Evolutionary conservation across 106 monocot genomes (phyloP), one percentile per base, ranked within the genome.

Genomic region (Dendrobium huoshanense): DNA sequence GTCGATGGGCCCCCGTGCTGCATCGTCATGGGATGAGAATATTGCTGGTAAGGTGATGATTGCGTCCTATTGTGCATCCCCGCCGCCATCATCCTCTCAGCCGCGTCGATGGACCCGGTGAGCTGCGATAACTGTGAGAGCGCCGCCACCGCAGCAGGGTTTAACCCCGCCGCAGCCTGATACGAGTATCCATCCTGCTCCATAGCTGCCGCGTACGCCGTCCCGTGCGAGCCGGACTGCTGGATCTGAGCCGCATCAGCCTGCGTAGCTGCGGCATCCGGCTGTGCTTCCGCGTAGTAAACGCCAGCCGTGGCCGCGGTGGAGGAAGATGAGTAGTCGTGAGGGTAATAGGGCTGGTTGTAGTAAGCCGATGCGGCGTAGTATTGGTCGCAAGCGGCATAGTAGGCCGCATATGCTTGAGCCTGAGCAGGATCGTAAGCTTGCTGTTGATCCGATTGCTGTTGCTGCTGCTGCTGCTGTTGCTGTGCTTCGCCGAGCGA

Each of bases 81-180:
- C 17, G 67, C 45, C 67, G 67, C 45, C 77, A 61, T 77, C 22
- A 61, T 42, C 65, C 82, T 75, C 82, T 82, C 82, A 19, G 76
- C 64, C 5, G 82, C 82, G 67, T 75, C 79, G 61, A 84, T 84
- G 22, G 31, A 41, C 37, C 74, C 84, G 3, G 84, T 73, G 48
- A 84, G 79, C 75, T 84, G 75, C 75, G 84, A 73, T 25, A 79
- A 44, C 84, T 84, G 84, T 59, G 84, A 76, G 20, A 84, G 56
- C 80, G 79, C 84, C n/a, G 80, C 84, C 49, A 16, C 84, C 25
- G 80, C 76, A 40, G 83, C 83, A 10, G 44, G 77, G 44, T 81
- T 81, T 22, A 81, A 41, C 75, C 75, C 81, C 81, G 58, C 40
- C 59, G 75, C 18, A 49, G 43, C 74, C 41, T 79, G 59, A 17